A percentile compares a stretch with the other conserved stretches of the same genome.
Evolutionary conservation across 164 flowering plant genomes (phyloP).

Genomic region (Magnolia kwangsiensis): DNA sequence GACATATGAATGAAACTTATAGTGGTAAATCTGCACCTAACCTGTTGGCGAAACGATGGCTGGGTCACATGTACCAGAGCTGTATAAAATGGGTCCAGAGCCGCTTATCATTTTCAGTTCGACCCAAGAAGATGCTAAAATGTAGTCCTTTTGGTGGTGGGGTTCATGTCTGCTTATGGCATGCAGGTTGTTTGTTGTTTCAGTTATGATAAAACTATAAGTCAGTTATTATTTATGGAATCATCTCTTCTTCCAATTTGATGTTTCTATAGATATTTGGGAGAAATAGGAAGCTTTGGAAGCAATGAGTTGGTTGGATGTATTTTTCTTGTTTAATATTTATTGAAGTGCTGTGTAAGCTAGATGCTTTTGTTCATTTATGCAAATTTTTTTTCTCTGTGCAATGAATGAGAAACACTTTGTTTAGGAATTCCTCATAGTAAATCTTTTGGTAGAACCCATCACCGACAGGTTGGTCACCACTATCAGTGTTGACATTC

Average conservation of each 20-base stretch:
- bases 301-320: background rate
- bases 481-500: too few species aligned
- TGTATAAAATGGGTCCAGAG: background rate
- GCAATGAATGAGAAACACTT: background rate
- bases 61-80: background rate
- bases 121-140: background rate
- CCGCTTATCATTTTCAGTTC: background rate
- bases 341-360: background rate
- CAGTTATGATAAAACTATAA: background rate
- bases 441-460: background rate
- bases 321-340: background rate
- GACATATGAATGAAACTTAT: conserved; percentile 51
- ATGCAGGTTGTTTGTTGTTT: background rate
- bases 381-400: background rate
- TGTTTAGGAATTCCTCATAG: background rate
- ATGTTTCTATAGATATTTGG: background rate
- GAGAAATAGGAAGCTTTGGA: background rate
- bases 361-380: too few species aligned
- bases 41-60: background rate
- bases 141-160: background rate
- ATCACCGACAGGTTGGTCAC: too few species aligned
- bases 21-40: background rate
- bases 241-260: background rate
- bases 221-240: background rate
- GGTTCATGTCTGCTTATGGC: background rate